Conservation (phyloP, 1,139 yeast species). For the Yamadazyma mexicana region DNA sequence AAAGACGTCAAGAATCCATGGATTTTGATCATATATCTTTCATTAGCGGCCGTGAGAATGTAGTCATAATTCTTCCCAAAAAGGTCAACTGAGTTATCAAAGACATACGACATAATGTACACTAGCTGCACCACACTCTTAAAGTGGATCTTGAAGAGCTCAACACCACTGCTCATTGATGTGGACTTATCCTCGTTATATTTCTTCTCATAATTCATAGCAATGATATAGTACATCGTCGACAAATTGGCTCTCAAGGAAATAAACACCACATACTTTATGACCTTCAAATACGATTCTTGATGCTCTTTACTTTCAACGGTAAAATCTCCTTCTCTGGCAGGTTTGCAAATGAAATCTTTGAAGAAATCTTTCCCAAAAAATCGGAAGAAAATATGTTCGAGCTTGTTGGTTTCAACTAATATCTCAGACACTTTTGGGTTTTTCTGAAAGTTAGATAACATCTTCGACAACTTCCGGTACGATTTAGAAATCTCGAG, state of each 20-base stretch:
- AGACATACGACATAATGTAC: slow-evolving; percentile 45
- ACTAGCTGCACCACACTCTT: slow-evolving; percentile 46
- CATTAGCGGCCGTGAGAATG: slow-evolving; percentile 39
- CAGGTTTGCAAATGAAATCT: slow-evolving; percentile 40
- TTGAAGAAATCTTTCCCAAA: slow-evolving; percentile 49
- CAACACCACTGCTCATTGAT: slow-evolving; percentile 44
- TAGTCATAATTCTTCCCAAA: slow-evolving; percentile 46
- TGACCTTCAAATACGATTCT: slow-evolving; percentile 29
- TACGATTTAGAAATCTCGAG: slow-evolving; percentile 27
- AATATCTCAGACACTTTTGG: slow-evolving; percentile 42
- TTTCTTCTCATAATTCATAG: slow-evolving; percentile 42
- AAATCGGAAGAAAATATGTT: slow-evolving; percentile 34
- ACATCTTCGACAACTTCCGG: slow-evolving; percentile 29
- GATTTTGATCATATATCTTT: slow-evolving; percentile 44
- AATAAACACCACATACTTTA: slow-evolving; percentile 36
- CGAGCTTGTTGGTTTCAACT: slow-evolving; percentile 39
- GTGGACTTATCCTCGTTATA: slow-evolving; percentile 29
- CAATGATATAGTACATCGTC: slow-evolving; percentile 45
- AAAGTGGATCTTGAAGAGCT: slow-evolving; percentile 43
- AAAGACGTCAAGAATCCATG: slow-evolving; percentile 43
- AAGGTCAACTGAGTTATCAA: slow-evolving; percentile 44
- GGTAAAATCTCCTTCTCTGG: slow-evolving; percentile 17
- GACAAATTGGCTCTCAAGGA: slow-evolving; percentile 44
- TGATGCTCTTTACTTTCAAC: slow-evolving; percentile 21
- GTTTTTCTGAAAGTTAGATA: slow-evolving; percentile 29